These are phyloP conservation scores for Blastobotrys terrestris DNA, from an alignment of 805 yeast genomes.

Conservation along the genomic window DNA sequence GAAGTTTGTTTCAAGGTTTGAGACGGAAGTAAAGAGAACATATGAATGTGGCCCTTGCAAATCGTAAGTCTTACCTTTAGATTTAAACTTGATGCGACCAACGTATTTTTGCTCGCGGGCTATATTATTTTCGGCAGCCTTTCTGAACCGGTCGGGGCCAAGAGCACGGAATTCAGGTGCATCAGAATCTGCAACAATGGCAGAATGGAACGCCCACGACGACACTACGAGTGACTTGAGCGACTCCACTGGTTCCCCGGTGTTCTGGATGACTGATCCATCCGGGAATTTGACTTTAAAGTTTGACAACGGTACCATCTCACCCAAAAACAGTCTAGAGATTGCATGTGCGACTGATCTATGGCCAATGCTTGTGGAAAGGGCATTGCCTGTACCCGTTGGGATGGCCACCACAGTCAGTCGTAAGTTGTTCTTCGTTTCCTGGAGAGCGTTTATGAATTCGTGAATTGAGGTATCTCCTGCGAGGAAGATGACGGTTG, in stretches of 20 bases:
- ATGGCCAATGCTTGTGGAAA: constrained; percentile 54
- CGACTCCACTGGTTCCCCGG: constrained; percentile 29
- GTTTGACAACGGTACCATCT: constrained; percentile 36
- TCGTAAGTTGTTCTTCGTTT: constrained; percentile 11
- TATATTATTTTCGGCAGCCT: constrained; percentile 59
- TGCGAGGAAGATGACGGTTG: constrained; percentile 56
- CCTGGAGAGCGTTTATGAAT: constrained; percentile 49
- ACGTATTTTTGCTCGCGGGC: constrained; percentile 44
- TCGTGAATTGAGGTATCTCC: constrained; percentile 87
- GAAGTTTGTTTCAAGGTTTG: constrained; percentile 54
- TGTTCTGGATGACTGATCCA: constrained; percentile 18
- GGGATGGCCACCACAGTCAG: constrained; percentile 44
- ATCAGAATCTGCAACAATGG: constrained; percentile 75
- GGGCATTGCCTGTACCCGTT: constrained; percentile 82
- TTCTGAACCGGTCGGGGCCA: constrained; percentile 61
- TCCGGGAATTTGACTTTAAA: constrained; percentile 41
- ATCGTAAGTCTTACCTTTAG: constrained; percentile 8
- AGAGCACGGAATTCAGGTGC: constrained; percentile 54
- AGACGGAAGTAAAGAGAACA: constrained; percentile 50
- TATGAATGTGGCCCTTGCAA: constrained; percentile 47
- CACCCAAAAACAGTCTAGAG: constrained; percentile 24
- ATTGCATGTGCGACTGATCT: constrained; percentile 24
- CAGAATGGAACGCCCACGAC: constrained; percentile 85
- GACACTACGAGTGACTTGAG: constrained; percentile 48
- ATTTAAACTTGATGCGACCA: constrained; percentile 33